Evolutionary conservation across 176 grass and related monocot genomes (phyloP), one percentile per base, ranked within the genome.

Genomic region (Areca catechu): DNA sequence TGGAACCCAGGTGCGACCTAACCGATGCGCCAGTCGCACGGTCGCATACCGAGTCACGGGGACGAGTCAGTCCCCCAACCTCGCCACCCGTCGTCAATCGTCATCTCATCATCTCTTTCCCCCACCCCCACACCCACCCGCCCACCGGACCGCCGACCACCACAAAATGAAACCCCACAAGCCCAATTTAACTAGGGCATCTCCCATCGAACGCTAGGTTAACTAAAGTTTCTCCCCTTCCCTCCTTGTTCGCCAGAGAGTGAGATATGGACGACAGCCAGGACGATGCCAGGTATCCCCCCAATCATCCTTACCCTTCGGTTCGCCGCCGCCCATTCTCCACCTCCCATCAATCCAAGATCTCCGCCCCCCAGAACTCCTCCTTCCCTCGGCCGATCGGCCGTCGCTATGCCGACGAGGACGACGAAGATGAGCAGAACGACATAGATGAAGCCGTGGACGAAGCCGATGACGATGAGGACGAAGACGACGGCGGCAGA

Each of bases 321-420:
- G 49, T 57, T 16, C 19, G 27, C 15, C 54, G 22, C 22, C 48
- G 34, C 7, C 34, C 34, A 1, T 43, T 43, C 22, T 68, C n/a
- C 51, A 57, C 71, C 58, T 82, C 65, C 24, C 55, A 49, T 19
- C 60, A 49, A 47, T 17, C 69, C 62, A 89, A 87, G 63, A 70
- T 66, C 34, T 43, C 61, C 71, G 67, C 55, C 74, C 5, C 25
- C 34, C 21, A 37, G 15, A 15, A 60, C 4, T 6, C 47, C 16
- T 18, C 3, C 19, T 56, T 37, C 16, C n/a, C 56, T 29, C 47
- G 54, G 3, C 68, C 50, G 16, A 50, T 71, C 34, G 4, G 5
- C 16, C 54, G 22, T 23, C 56, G 54, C 22, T 51, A 50, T 55
- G 37, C 34, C 22, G 34, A 43, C 9, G 56, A 58, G 16, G 43